These are phyloP conservation scores for Candida ovalis DNA, from an alignment of 805 yeast genomes.

Conservation along the genomic window DNA sequence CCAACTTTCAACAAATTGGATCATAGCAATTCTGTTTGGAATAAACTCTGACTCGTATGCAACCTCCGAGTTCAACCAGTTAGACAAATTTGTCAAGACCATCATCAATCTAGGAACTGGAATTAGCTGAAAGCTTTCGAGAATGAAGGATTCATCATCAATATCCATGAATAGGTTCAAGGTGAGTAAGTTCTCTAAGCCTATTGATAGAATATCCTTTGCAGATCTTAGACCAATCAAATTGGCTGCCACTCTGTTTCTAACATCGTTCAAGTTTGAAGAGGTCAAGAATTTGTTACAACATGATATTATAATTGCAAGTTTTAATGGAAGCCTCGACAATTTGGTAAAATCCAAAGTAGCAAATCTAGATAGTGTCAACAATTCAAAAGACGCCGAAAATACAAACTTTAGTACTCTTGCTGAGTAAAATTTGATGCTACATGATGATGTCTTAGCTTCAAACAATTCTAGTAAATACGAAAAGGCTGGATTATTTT, in stretches of 20 bases:
- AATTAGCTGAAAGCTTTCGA: slow-evolving; percentile 36
- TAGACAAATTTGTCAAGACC: slow-evolving; percentile 49
- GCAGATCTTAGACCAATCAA: slow-evolving; percentile 48
- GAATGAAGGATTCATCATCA: slow-evolving; percentile 26
- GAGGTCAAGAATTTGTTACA: slow-evolving; percentile 35
- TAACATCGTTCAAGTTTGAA: slow-evolving; percentile 43
- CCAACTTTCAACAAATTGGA: slow-evolving; percentile 37
- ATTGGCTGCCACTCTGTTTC: slow-evolving; percentile 64
- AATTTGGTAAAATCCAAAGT: slow-evolving; percentile 30
- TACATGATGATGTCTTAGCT: neutral
- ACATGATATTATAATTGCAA: slow-evolving; percentile 34
- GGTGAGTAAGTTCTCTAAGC: slow-evolving; percentile 45
- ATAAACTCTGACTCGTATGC: slow-evolving; percentile 56
- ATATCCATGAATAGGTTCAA: slow-evolving; percentile 40
- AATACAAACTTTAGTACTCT: slow-evolving; percentile 34
- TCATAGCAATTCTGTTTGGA: slow-evolving; percentile 46
- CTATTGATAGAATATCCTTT: slow-evolving; percentile 38
- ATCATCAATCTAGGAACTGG: slow-evolving; percentile 63
- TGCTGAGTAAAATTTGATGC: slow-evolving; percentile 29
- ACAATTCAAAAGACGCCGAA: slow-evolving; percentile 27
- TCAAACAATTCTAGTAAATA: slow-evolving; percentile 1
- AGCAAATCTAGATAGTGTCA: slow-evolving; percentile 16
- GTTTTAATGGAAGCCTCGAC: slow-evolving; percentile 31
- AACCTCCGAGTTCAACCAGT: slow-evolving; percentile 60
- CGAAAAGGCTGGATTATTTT: neutral